Conservation (phyloP, 495 filamentous ascomycete genomes). For the Daldinia bambusicola region DNA sequence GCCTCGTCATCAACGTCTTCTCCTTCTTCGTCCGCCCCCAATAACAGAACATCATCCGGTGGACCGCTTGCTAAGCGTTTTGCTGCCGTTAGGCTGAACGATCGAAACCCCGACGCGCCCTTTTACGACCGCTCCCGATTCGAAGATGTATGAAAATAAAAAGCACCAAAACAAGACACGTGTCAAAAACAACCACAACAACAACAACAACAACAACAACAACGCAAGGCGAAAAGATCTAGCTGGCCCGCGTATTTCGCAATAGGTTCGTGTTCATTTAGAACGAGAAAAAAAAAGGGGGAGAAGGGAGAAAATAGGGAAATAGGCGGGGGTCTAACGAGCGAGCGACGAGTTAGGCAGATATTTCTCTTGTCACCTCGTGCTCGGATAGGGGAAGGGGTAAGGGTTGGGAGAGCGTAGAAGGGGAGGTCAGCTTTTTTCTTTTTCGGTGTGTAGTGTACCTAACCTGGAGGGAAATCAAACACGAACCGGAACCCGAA, state of each 20-base stretch:
- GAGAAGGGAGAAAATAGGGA: neutral
- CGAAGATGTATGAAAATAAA: constrained; percentile 33
- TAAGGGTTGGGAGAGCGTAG: neutral
- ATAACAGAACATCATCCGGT: constrained; percentile 49
- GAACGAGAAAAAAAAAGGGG: neutral
- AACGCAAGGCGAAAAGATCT: neutral
- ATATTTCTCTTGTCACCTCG: neutral
- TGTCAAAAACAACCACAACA: too few species aligned
- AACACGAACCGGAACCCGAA: neutral
- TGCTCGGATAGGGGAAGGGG: neutral
- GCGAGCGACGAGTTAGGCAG: neutral
- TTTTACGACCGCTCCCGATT: constrained; percentile 39
- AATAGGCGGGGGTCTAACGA: neutral
- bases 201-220: too few species aligned
- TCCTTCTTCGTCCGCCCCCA: constrained; percentile 42
- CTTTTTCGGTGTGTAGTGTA: too few species aligned
- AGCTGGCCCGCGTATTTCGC: neutral
- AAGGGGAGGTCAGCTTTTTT: constrained; percentile 1
- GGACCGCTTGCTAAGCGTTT: constrained; percentile 98
- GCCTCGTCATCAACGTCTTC: constrained; percentile 28
- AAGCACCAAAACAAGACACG: neutral
- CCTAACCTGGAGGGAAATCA: neutral
- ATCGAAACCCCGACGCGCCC: constrained; percentile 42
- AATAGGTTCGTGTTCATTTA: constrained; percentile 12
- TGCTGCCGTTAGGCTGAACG: constrained; percentile 94